Evolutionary conservation across 331 rosid species (phyloP).

Genomic region (Pyracantha coccinea): DNA sequence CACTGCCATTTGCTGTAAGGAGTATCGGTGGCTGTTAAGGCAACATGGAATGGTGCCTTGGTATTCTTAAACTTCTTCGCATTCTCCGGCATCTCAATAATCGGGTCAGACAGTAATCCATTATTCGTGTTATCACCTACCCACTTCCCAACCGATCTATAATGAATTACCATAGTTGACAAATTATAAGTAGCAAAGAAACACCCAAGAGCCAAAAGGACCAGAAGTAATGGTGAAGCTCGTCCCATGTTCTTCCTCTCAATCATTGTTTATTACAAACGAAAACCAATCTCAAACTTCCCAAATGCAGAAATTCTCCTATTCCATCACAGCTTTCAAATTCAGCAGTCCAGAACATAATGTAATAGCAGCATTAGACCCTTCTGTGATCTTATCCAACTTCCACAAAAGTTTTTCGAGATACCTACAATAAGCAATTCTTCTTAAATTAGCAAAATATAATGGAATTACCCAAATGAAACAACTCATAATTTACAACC

Average conservation of each 20-base stretch:
- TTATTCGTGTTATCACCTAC: constrained; percentile 14
- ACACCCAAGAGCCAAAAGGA: constrained; percentile 64
- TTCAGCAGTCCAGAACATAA: constrained; percentile 15
- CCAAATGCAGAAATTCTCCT: constrained; percentile 17
- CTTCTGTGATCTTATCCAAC: neutral
- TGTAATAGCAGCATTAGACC: neutral
- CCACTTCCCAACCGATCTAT: constrained; percentile 38
- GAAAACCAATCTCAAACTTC: constrained; percentile 23
- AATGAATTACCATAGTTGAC: constrained; percentile 49
- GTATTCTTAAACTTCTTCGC: constrained; percentile 39
- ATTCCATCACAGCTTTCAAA: constrained; percentile 11
- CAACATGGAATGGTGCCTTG: constrained; percentile 64
- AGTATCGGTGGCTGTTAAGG: constrained; percentile 88
- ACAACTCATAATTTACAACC: neutral
- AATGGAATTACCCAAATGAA: neutral
- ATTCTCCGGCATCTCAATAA: constrained; percentile 63
- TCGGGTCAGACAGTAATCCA: constrained; percentile 44
- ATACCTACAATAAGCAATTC: constrained; percentile 9
- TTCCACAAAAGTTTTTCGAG: neutral
- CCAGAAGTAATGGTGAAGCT: constrained; percentile 51
- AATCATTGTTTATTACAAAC: constrained; percentile 22
- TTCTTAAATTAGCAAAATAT: neutral
- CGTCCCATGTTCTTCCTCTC: constrained; percentile 59
- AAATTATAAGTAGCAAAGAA: constrained; percentile 75
- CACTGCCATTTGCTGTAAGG: constrained; percentile 90